Percentiles rank a stretch among this genome's conserved stretches.
Conservation (phyloP, 208 protist species). For the Trypanosoma vivax region DNA sequence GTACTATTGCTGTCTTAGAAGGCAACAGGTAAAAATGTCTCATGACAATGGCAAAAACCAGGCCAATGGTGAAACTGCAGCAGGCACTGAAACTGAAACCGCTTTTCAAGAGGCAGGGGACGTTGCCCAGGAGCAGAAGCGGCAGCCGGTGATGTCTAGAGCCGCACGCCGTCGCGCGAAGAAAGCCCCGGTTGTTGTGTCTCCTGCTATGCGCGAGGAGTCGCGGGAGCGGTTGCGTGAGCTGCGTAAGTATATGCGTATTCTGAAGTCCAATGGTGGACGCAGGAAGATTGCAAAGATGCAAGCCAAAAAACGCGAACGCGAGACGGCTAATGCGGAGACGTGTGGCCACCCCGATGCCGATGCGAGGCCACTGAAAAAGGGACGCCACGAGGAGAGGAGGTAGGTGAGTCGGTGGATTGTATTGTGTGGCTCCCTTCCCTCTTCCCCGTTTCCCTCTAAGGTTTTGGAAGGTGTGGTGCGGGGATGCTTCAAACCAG, state of each 20-base stretch:
- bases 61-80: neutral
- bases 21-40: neutral
- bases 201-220: constrained; percentile 71
- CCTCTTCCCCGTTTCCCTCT: no score
- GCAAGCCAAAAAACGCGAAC: constrained; percentile 46
- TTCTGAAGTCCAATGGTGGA: constrained; percentile 85
- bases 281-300: constrained; percentile 74
- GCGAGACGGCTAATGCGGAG: constrained; percentile 53
- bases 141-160: constrained; percentile 63
- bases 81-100: neutral
- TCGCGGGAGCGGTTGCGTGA: constrained; percentile 69
- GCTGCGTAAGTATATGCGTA: constrained; percentile 75
- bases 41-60: neutral
- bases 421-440: no score
- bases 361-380: constrained; percentile 60
- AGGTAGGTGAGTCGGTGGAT: neutral
- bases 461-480: no score
- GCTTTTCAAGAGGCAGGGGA: neutral
- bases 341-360: constrained; percentile 45
- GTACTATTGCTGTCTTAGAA: neutral
- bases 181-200: constrained; percentile 66
- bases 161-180: constrained; percentile 73
- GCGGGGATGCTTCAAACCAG: no score
- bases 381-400: constrained; percentile 55
- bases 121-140: constrained; percentile 16